A percentile compares a stretch with the other conserved stretches of the same genome.
phyloP scores from a whole-genome alignment of 257 asterid species.

The Cruciata laevipes region DNA sequence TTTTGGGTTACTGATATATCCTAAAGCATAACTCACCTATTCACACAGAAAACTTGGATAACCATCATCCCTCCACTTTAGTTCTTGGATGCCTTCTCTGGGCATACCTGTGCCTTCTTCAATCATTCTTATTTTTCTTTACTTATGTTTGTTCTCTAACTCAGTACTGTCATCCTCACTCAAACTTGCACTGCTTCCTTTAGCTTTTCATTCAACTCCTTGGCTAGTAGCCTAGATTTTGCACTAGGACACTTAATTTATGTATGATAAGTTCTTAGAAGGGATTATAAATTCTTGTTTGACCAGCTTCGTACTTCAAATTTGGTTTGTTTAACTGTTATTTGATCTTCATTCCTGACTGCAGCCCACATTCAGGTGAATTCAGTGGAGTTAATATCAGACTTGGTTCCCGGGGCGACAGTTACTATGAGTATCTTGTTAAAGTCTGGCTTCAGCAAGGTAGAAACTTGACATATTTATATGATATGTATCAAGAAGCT shows the following conservation, averaged over 20 bases:
- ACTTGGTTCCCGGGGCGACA: conserved; percentile 98
- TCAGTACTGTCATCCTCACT: not conserved
- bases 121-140: not conserved
- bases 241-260: not conserved
- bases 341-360: conserved; percentile 24
- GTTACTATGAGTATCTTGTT: conserved; percentile 90
- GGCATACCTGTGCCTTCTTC: not conserved
- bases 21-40: not conserved
- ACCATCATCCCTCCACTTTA: not conserved
- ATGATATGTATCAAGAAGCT: conserved; percentile 77
- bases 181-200: not conserved
- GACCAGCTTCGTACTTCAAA: no score
- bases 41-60: not conserved
- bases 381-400: conserved; percentile 87
- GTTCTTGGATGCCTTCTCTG: not conserved
- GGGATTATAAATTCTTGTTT: not conserved
- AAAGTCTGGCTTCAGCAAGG: conserved; percentile 91
- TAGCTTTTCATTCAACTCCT: not conserved
- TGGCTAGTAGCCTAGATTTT: not conserved
- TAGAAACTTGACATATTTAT: conserved; percentile 59
- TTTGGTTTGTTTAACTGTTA: conserved; percentile 10
- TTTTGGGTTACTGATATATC: not conserved
- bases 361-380: conserved; percentile 83
- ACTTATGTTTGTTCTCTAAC: not conserved
- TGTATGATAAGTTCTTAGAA: not conserved